Conservation (phyloP, 1,284 basidiomycete species). For the Naganishia cerealis region DNA sequence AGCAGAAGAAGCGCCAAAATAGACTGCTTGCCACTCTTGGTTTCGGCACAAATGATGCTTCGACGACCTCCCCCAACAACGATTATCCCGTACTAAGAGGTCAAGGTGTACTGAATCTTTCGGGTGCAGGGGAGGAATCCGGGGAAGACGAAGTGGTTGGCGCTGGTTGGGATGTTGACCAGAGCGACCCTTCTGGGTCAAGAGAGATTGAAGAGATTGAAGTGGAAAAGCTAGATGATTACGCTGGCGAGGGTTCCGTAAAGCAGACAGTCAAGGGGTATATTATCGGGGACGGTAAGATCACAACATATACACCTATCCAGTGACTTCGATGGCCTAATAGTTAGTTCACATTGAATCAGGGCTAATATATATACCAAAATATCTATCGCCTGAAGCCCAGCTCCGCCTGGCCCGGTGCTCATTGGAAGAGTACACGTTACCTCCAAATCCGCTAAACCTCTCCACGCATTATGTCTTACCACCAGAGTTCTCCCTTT, state of each 20-base stretch:
- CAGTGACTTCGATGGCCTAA: neutral
- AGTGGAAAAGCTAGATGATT: conserved; percentile 34
- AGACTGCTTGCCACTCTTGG: conserved; percentile 6
- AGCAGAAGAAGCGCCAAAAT: conserved; percentile 27
- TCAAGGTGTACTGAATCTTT: conserved; percentile 46
- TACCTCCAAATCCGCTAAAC: conserved; percentile 77
- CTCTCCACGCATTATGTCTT: conserved; percentile 78
- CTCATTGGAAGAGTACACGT: conserved; percentile 71
- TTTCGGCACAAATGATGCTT: neutral
- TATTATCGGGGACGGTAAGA: conserved; percentile 48
- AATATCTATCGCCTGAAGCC: conserved; percentile 62
- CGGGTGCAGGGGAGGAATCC: conserved; percentile 37
- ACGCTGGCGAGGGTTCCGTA: conserved; percentile 37
- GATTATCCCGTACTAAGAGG: conserved; percentile 41
- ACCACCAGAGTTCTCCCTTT: conserved; percentile 73
- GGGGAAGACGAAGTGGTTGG: conserved; percentile 46
- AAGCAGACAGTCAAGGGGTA: conserved; percentile 36
- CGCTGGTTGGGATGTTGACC: conserved; percentile 50
- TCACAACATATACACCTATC: neutral
- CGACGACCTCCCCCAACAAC: neutral
- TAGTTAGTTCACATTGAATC: conserved; percentile 5
- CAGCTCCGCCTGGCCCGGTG: conserved; percentile 69
- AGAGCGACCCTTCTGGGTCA: conserved; percentile 30
- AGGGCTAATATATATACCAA: conserved; percentile 80
- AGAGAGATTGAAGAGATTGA: conserved; percentile 41